Evolutionary conservation across 257 asterid genomes (phyloP), one percentile per base, ranked within the genome.

Genomic region (Scutellaria baicalensis): DNA sequence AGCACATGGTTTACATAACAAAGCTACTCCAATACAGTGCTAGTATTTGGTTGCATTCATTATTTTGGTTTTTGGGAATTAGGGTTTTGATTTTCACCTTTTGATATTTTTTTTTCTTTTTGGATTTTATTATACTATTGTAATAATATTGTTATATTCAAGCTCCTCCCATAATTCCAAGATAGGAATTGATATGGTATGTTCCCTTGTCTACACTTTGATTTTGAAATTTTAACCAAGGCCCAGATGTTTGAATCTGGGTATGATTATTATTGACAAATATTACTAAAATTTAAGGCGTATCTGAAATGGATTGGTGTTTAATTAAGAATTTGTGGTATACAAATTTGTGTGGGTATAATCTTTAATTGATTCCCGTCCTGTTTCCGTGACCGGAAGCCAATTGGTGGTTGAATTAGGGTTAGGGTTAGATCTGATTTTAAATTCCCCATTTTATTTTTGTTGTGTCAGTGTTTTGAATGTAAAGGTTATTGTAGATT

Each of bases 361-460:
- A 57, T 62, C 54, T 63, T 56, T 6, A 54, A 64, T 20, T 51
- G 52, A 69, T 31, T 56, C 63, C 63, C 63, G 48, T 44, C 63
- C 63, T 69, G 48, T 44, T 70, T 57, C 59, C 72, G 67, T 42
- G 61, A 16, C 51, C 36, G 21, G 52, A 33, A 61, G 75, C 33
- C 61, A 51, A 72, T 51, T 68, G 78, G 68, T 39, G 35, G 78
- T 81, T 74, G 51, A 64, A 73, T 75, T 79, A 70, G 87, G 84
- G 77, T 80, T 78, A 72, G 78, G 79, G 82, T 73, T 72, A 64
- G 90, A 82, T 82, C 90, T 75, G 85, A 48, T 51, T 6, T 11
- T 68, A 42, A 12, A 6, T 56, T 56, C n/a, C 14, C 9, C 47
- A 44, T 14, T 60, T 58, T 64, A 6, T 18, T 31, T 69, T 36